Evolutionary conservation across 768 basidiomycete species (phyloP), one percentile per base, ranked within the genome.

Genomic region (Pleurotus tuoliensis): DNA sequence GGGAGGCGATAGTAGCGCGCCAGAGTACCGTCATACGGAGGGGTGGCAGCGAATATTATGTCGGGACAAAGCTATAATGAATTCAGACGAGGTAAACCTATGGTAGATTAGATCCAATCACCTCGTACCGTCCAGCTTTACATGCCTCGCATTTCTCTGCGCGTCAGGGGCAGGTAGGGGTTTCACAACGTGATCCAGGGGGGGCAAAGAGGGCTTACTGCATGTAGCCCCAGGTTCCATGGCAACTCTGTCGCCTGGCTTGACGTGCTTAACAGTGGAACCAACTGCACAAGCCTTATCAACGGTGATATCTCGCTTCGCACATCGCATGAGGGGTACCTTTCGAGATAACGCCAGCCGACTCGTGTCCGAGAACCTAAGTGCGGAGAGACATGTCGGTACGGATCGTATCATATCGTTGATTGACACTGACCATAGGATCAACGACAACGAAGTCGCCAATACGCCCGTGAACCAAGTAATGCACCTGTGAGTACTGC

Each of bases 321-420:
- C 18, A 2, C 39, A 45, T 34, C 6, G 11, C 30, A 38, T 60
- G 34, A 20, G 11, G 40, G 62, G 52, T 59, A 87, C 89, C 81
- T 75, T 86, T 87, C 55, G 73, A 75, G 49, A 97, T 72, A 47
- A 93, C 72, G 9, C 93, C 94, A 24, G 92, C 78, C 2, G 92
- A 93, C 74, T 98, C 96, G 66, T 98, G 96, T 16, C 96, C 96
- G 44, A 98, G 85, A 48, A 94, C 89, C 93, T 91, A 69, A 11
- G 18, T 12, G n/a, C 18, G 44, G 11, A 5, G 24, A 47, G 45
- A 46, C 56, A 5, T 46, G 57, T 25, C 47, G 48, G 7, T 44
- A 38, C 24, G 43, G n/a, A 20, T 57, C 44, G 52, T 22, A 11
- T 18, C 3, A 24, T 13, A 22, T 20, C n/a, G 8, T 12, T 15